A percentile compares a stretch with the other conserved stretches of the same genome.
phyloP scores from a whole-genome alignment of 768 basidiomycete genomes.

The Lactifluus hygrophoroides region DNA sequence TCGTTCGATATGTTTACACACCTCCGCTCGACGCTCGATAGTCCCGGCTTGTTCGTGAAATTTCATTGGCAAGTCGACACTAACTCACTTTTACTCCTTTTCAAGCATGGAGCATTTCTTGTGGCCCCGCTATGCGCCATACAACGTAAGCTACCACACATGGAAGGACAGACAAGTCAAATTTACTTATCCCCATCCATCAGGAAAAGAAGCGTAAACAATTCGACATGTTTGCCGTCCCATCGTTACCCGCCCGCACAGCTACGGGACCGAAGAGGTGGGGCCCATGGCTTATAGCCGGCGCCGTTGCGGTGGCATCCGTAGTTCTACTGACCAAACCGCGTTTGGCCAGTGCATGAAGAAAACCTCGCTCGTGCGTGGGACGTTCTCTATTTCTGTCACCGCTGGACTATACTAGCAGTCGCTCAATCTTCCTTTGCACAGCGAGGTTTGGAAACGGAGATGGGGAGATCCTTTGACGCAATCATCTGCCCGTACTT shows the following conservation, averaged over 20 bases:
- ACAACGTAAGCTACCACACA: conserved; percentile 24
- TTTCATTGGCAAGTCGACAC: neutral
- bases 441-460: too few relatives aligned
- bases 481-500: too few relatives aligned
- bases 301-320: conserved; percentile 34
- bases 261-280: conserved; percentile 18
- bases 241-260: conserved; percentile 39
- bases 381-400: too few relatives aligned
- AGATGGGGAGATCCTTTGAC: too few relatives aligned
- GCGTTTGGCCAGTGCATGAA: neutral
- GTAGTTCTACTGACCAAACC: neutral
- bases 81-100: neutral
- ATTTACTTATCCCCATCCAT: neutral
- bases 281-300: conserved; percentile 31
- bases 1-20: conserved; percentile 77
- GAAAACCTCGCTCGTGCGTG: neutral
- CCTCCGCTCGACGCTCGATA: conserved; percentile 44
- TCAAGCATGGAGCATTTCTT: conserved; percentile 29
- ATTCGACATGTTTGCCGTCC: conserved; percentile 23
- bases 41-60: conserved; percentile 31
- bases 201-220: conserved; percentile 25
- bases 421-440: too few relatives aligned
- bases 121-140: conserved; percentile 32
- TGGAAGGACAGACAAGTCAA: neutral
- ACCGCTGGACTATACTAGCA: too few relatives aligned